A percentile compares a stretch with the other conserved stretches of the same genome.
Conservation (phyloP, 371 early-diverging fungal species). For the Smittium mucronatum region DNA sequence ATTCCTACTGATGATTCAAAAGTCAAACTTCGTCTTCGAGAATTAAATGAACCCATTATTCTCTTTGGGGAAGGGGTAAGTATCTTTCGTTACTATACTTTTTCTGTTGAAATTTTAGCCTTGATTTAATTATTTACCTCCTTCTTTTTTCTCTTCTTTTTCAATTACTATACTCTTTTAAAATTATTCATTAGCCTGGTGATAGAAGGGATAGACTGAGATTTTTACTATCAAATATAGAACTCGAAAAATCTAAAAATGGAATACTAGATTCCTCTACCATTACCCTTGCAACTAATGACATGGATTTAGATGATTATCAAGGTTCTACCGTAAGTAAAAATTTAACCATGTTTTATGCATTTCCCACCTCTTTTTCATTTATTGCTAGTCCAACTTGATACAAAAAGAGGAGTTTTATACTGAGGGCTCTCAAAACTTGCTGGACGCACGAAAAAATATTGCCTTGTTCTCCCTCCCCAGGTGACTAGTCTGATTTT, state of each 20-base stretch:
- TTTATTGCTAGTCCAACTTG: constrained; percentile 21
- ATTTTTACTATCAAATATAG: constrained; percentile 44
- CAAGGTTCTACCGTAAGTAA: too few species aligned
- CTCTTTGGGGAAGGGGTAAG: constrained; percentile 88
- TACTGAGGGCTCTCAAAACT: constrained; percentile 57
- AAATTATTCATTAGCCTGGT: constrained; percentile 45
- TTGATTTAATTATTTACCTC: neutral
- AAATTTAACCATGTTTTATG: too few species aligned
- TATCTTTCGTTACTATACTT: neutral
- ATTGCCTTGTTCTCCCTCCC: constrained; percentile 68
- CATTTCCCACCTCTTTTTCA: too few species aligned
- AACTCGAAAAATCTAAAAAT: constrained; percentile 27
- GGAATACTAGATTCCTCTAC: neutral
- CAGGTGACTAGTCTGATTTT: constrained; percentile 35
- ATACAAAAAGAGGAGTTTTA: constrained; percentile 69
- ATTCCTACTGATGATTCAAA: constrained; percentile 85
- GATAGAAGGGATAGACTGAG: constrained; percentile 80
- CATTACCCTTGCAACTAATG: neutral
- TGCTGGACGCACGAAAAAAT: constrained; percentile 53
- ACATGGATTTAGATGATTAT: neutral
- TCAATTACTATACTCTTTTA: neutral
- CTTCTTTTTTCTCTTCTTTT: neutral
- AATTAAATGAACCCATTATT: constrained; percentile 72
- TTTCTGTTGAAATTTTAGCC: neutral
- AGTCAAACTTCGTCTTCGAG: constrained; percentile 61